Evolutionary conservation across 2,329 filamentous ascomycete genomes (phyloP), one percentile per base, ranked within the genome.

Genomic region (Apiospora phragmitis): DNA sequence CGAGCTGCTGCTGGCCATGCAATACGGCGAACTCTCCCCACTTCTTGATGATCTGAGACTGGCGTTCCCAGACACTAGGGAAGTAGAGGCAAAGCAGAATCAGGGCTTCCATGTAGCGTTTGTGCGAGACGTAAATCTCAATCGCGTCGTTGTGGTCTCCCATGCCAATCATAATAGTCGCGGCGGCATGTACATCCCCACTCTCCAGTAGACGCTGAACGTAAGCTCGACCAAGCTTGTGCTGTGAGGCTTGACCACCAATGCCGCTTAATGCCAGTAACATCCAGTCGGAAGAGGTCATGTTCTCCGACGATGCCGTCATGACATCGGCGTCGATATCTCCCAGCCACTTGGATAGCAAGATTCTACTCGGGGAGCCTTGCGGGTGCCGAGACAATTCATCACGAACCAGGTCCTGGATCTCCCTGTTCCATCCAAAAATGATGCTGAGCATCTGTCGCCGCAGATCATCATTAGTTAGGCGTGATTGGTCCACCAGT

Each of bases 221-320:
- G 75, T 97, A 97, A 3, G 94, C 92, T 71, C 95, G 92, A 1
- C 94, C 94, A 21, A 98, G 90, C 80, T 97, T 97, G 79, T 97
- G 95, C 76, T 97, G 93, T 1, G 94, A 94, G 47, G 90, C 86
- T 72, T 90, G 86, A 3, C 90, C 89, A 68, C 93, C 94, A 82
- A 98, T 97, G 51, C 94, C 93, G 78, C 94, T 97, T 68, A 99
- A 83, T 14, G 96, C 95, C 45, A 99, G 85, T 71, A 98, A 84
- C 94, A 99, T 98, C 96, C 96, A 99, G 81, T 98, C 96, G 0
- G 94, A 93, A 2, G 93, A 94, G 12, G 94, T 95, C 88, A 96
- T 95, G n/a, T 93, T 92, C 74, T 95, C 91, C 0, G 94, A 92
- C 59, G 90, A 93, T 2, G 93, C 90, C 14, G 91, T 88, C 88